Evolutionary conservation across 2,329 filamentous ascomycete species (phyloP), one percentile per base, ranked within the genome.

Genomic region (Cylindrodendrum hubeiense): DNA sequence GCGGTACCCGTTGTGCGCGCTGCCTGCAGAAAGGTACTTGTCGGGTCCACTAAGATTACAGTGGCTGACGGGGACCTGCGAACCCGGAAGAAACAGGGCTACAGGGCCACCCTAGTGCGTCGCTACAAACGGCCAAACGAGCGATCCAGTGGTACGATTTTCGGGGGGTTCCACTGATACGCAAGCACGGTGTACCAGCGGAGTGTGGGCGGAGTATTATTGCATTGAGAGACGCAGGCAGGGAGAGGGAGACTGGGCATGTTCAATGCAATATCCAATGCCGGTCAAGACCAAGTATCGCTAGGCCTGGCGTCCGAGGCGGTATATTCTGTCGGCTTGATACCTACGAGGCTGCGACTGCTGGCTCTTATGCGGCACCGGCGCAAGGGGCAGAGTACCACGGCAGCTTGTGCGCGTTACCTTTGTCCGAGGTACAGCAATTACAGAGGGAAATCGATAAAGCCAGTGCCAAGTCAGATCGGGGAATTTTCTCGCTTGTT

Each of bases 121-220:
- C 63, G 44, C 56, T 51, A 34, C 37, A 56, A 56, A 60, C 26
- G 56, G 56, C 37, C 21, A 34, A 39, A 39, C 37, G 50, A 57
- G 52, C 34, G 57, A 46, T 19, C 41, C 34, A 57, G 62, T 74
- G 65, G 71, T 74, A 74, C 72, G 72, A 74, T 64, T 74, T 73
- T 74, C 71, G 72, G 72, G 60, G 67, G 49, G 53, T 74, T 73
- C 70, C 71, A 74, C 71, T 66, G 43, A 54, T 63, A 61, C 39
- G 44, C 22, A 46, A n/a, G 34, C 47, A 44, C 15, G 33, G 52
- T 4, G 13, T 12, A 21, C 47, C 22, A 15, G 21, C 19, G 15
- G 47, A 58, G n/a, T 55, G 57, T 49, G 49, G 34, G 30, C 22
- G 33, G 47, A 53, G 19, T 46, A 39, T 54, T 60, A 28, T 33